These are phyloP conservation scores for Saussurea involucrata DNA, from an alignment of 129 eudicot genomes.

Conservation along the genomic window DNA sequence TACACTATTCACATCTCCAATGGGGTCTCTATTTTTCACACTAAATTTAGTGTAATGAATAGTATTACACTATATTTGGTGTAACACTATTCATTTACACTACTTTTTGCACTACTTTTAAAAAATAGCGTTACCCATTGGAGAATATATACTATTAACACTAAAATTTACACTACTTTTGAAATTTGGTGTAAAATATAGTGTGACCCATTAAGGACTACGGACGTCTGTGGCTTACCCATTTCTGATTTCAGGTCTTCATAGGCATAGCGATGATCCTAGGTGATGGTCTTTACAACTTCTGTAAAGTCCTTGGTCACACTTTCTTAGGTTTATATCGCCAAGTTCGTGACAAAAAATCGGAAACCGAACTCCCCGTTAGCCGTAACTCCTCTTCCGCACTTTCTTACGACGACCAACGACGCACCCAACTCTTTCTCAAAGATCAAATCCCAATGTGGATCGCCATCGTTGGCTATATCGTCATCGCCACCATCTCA, in stretches of 20 bases:
- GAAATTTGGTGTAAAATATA: too few species aligned
- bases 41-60: too few species aligned
- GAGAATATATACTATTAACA: too few species aligned
- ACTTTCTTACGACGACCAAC: conserved; percentile 59
- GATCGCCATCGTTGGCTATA: conserved; percentile 66
- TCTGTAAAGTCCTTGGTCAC: conserved; percentile 65
- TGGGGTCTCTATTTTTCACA: too few species aligned
- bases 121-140: too few species aligned
- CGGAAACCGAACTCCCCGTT: conserved; percentile 42
- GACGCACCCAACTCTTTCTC: conserved; percentile 71
- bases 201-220: too few species aligned
- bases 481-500: conserved; percentile 56
- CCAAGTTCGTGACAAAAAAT: conserved; percentile 40
- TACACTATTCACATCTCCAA: too few species aligned
- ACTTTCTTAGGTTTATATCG: conserved; percentile 57
- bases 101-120: too few species aligned
- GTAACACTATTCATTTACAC: too few species aligned
- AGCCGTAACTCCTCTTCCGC: conserved; percentile 22
- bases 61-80: too few species aligned
- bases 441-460: conserved; percentile 85
- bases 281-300: conserved; percentile 94
- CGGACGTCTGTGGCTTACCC: background rate
- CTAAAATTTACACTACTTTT: too few species aligned
- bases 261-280: conserved; percentile 90
- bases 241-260: conserved; percentile 51